phyloP scores from a whole-genome alignment of 1,284 basidiomycete genomes.

The Malassezia caprae region DNA sequence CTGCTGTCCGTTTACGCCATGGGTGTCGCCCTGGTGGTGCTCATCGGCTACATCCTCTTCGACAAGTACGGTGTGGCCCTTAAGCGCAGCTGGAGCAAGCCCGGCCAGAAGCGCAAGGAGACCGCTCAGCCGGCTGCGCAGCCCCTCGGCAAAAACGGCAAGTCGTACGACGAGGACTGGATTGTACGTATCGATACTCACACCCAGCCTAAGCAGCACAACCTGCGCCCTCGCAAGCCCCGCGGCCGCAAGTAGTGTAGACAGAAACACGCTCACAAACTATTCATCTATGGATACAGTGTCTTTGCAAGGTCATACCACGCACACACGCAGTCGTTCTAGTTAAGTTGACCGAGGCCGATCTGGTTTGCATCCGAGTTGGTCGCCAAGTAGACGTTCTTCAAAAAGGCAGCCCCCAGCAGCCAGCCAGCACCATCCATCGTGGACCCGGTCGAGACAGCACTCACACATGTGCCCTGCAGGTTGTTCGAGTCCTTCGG shows the following conservation, averaged over 20 bases:
- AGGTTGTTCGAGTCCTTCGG: conserved; percentile 59
- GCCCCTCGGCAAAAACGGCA: background rate
- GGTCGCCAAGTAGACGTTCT: conserved; percentile 56
- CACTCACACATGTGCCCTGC: conserved; percentile 62
- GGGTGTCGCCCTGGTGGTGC: conserved; percentile 19
- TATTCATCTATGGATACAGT: background rate
- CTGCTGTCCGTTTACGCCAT: conserved; percentile 37
- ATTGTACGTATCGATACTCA: conserved; percentile 8
- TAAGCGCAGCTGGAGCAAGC: background rate
- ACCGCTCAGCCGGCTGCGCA: background rate
- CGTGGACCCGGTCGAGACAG: conserved; percentile 58
- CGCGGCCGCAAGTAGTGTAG: conserved; percentile 2
- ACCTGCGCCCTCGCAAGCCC: conserved; percentile 11
- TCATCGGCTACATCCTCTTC: conserved; percentile 24
- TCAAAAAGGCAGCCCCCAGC: conserved; percentile 49
- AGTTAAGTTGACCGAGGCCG: conserved; percentile 54
- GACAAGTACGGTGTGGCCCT: conserved; percentile 17
- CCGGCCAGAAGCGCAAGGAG: conserved; percentile 10
- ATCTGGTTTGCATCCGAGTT: conserved; percentile 61
- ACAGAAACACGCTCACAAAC: background rate
- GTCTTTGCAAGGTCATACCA: no score
- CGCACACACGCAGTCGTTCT: background rate
- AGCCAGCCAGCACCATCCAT: conserved; percentile 61
- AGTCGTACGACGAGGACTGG: conserved; percentile 24
- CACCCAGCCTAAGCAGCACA: conserved; percentile 7